Conservation (phyloP, 768 basidiomycete species). For the Suillus subluteus region DNA sequence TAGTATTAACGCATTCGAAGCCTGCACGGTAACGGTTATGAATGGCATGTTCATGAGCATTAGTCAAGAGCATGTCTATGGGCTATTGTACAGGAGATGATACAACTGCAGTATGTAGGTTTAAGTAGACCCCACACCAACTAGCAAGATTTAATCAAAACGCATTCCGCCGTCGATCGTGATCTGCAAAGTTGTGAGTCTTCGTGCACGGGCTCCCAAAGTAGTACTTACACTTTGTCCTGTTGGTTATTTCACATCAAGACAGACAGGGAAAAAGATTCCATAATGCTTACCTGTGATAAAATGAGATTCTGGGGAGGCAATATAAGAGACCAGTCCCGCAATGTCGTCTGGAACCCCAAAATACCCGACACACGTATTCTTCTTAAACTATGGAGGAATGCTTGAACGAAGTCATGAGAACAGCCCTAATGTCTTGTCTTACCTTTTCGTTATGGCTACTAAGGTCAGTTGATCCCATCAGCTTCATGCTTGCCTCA, state of each 20-base stretch:
- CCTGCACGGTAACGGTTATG: background rate
- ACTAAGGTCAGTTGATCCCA: background rate
- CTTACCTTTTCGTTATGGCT: constrained; percentile 6
- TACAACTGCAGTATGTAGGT: background rate
- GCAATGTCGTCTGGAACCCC: constrained; percentile 28
- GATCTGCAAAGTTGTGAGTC: background rate
- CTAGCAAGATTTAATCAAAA: constrained; percentile 7
- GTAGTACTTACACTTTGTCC: constrained; percentile 1
- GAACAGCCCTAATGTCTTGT: background rate
- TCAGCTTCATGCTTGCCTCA: constrained; percentile 9
- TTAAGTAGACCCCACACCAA: background rate
- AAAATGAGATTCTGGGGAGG: constrained; percentile 30
- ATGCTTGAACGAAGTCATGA: background rate
- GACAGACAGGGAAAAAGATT: background rate
- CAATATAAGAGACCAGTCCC: constrained; percentile 31
- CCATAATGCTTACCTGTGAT: constrained; percentile 28
- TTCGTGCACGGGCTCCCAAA: background rate
- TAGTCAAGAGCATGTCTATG: background rate
- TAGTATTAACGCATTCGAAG: background rate
- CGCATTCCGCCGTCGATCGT: constrained; percentile 8
- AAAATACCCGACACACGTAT: constrained; percentile 10
- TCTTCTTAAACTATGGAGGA: constrained; percentile 8
- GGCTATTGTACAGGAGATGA: background rate
- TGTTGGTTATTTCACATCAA: background rate
- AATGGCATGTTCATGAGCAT: background rate